Percentiles rank a stretch among this genome's conserved stretches.
Evolutionary conservation across 139 green algal genomes (phyloP).

Genomic region (Chlamydomonas eustigma): DNA sequence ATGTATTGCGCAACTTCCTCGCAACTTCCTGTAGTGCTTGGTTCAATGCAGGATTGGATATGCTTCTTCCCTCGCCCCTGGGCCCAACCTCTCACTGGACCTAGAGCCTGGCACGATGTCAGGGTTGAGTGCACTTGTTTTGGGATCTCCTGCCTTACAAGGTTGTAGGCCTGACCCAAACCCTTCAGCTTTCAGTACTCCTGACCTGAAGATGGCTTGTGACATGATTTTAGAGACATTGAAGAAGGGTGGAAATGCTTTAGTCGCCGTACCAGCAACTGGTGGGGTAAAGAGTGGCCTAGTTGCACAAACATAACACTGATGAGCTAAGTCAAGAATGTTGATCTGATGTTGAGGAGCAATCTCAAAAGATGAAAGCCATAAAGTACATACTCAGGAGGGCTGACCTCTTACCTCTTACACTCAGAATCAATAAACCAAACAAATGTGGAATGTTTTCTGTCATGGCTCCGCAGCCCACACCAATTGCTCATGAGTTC

Average conservation of each 20-base stretch:
- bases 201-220: neutral
- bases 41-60: neutral
- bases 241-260: constrained; percentile 3
- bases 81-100: neutral
- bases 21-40: neutral
- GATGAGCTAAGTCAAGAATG: neutral
- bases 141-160: neutral
- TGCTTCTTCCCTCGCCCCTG: neutral
- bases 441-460: neutral
- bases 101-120: neutral
- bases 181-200: neutral
- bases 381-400: too few relatives aligned
- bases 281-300: constrained; percentile 1
- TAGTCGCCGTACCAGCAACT: constrained; percentile 9
- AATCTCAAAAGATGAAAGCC: too few relatives aligned
- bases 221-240: neutral
- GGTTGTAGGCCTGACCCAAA: neutral
- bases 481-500: too few relatives aligned
- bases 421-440: neutral
- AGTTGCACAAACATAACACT: neutral
- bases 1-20: neutral
- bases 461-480: too few relatives aligned
- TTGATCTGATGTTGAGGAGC: neutral
- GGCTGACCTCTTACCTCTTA: neutral
- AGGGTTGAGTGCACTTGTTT: constrained; percentile 4